These are phyloP conservation scores for Aegilops longissima DNA, from an alignment of 176 grass and related monocot genomes.

Conservation along the genomic window DNA sequence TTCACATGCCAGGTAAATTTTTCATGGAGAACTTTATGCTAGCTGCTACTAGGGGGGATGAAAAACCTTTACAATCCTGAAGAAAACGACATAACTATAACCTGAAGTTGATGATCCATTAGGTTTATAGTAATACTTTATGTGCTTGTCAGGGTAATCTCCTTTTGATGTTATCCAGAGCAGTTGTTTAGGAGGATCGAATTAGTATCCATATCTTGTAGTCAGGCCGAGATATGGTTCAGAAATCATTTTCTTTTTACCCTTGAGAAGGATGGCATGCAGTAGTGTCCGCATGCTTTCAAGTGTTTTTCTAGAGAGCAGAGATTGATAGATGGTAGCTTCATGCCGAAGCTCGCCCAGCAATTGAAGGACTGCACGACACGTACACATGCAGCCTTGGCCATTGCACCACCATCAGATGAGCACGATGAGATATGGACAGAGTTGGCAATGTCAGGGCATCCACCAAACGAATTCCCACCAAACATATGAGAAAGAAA, in stretches of 20 bases:
- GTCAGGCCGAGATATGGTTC: too few species aligned
- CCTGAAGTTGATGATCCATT: not conserved
- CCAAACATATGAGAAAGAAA: too few species aligned
- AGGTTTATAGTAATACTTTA: too few species aligned
- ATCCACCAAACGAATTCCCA: too few species aligned
- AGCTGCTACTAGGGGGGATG: not conserved
- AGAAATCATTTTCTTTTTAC: not conserved
- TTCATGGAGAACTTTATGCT: slow-evolving; percentile 17
- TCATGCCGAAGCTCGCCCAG: not conserved
- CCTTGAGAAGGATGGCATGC: not conserved
- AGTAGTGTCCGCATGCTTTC: not conserved
- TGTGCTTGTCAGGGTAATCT: not conserved
- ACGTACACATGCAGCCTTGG: not conserved
- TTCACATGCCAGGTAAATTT: not conserved
- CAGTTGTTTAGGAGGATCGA: not conserved
- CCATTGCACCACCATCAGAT: not conserved
- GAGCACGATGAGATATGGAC: too few species aligned
- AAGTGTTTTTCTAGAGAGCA: not conserved
- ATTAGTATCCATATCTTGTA: not conserved
- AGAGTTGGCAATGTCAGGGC: too few species aligned
- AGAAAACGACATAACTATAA: not conserved
- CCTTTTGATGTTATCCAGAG: not conserved
- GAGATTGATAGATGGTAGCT: not conserved
- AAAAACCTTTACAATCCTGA: not conserved
- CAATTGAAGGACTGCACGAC: not conserved